Evolutionary conservation across 108 stramenopile species (phyloP).

Genomic region (Asterionellopsis glacialis): DNA sequence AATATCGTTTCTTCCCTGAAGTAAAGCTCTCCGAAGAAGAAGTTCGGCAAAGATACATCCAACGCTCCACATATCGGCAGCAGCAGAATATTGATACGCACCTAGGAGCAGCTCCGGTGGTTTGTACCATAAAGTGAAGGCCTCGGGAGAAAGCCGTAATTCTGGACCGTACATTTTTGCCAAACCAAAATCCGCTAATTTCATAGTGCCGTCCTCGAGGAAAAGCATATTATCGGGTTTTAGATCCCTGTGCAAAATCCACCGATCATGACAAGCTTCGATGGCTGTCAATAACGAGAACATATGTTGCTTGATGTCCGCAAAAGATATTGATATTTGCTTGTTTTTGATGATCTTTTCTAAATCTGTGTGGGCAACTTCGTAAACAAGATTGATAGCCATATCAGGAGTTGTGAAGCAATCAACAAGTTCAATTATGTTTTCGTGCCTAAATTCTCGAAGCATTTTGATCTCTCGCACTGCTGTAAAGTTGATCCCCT

Average conservation of each 20-base stretch:
- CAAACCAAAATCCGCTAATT: slow-evolving; percentile 88
- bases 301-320: slow-evolving; percentile 84
- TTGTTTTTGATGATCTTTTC: slow-evolving; percentile 85
- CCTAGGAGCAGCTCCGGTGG: slow-evolving; percentile 93
- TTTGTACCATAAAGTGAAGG: slow-evolving; percentile 96
- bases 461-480: slow-evolving; percentile 93
- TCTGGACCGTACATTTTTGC: slow-evolving; percentile 86
- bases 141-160: slow-evolving; percentile 76
- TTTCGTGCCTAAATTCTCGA: slow-evolving; percentile 90
- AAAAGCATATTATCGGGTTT: slow-evolving; percentile 83
- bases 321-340: slow-evolving; percentile 67
- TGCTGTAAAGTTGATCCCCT: slow-evolving; percentile 93
- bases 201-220: slow-evolving; percentile 84
- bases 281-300: slow-evolving; percentile 65
- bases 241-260: slow-evolving; percentile 86
- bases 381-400: slow-evolving; percentile 86
- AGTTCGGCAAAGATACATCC: slow-evolving; percentile 96
- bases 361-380: slow-evolving; percentile 87
- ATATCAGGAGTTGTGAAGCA: slow-evolving; percentile 81
- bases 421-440: slow-evolving; percentile 88
- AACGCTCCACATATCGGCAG: slow-evolving; percentile 93
- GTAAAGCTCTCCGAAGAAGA: slow-evolving; percentile 77
- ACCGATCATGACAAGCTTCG: slow-evolving; percentile 81
- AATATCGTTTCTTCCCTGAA: slow-evolving; percentile 84
- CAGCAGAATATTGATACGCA: slow-evolving; percentile 82